These are phyloP conservation scores for Talaromyces rugulosus DNA, from an alignment of 2,329 filamentous ascomycete genomes.

Conservation along the genomic window DNA sequence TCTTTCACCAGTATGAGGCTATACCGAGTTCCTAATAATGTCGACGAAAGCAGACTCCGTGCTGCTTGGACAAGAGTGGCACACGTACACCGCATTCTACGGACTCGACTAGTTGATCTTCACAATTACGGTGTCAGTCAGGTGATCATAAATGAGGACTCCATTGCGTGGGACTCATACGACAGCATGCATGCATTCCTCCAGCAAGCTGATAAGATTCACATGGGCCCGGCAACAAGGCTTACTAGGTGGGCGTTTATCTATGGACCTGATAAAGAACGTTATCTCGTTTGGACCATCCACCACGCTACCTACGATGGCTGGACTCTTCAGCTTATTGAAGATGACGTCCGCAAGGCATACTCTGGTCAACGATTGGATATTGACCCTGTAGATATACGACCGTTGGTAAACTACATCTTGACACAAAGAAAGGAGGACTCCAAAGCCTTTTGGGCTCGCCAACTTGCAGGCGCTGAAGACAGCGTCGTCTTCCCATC, in stretches of 20 bases:
- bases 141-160: neutral
- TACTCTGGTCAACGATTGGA: neutral
- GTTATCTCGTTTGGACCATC: neutral
- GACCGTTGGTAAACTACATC: neutral
- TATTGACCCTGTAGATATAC: neutral
- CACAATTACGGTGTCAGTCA: neutral
- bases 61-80: slow-evolving; percentile 28
- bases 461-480: neutral
- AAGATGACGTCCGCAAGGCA: neutral
- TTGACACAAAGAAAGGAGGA: neutral
- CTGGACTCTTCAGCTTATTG: neutral
- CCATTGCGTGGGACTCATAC: neutral
- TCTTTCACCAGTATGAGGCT: slow-evolving; percentile 39
- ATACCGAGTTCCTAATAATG: slow-evolving; percentile 30
- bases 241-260: neutral
- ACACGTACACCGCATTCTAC: neutral
- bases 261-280: neutral
- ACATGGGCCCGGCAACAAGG: neutral
- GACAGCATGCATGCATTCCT: neutral
- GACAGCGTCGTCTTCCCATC: neutral
- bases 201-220: neutral
- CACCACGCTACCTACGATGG: slow-evolving; percentile 3
- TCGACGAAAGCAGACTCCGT: slow-evolving; percentile 15
- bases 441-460: neutral
- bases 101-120: neutral